phyloP scores from a whole-genome alignment of 1,139 yeast species.

The Pichia sp. region DNA sequence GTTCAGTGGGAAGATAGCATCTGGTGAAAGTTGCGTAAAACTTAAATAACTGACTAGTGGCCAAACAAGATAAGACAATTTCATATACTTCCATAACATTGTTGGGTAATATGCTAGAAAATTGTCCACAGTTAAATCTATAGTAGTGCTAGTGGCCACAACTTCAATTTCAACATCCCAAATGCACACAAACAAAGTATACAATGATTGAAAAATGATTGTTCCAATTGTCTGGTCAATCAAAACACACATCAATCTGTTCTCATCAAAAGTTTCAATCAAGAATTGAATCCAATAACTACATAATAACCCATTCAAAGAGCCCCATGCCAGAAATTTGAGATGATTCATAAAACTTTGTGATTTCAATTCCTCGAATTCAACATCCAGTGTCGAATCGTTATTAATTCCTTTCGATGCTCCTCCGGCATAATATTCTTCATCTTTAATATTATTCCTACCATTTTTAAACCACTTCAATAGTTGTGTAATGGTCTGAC shows the following conservation, averaged over 20 bases:
- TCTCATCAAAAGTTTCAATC: constrained; percentile 29
- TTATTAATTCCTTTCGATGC: no score
- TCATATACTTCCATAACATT: constrained; percentile 39
- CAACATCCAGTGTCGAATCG: no score
- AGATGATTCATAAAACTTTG: constrained; percentile 20
- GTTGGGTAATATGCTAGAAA: constrained; percentile 17
- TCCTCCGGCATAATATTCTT: background rate
- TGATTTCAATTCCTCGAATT: background rate
- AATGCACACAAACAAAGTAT: constrained; percentile 38
- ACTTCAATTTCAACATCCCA: constrained; percentile 41
- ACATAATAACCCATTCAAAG: constrained; percentile 47
- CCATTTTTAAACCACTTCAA: constrained; percentile 24
- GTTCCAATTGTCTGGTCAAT: constrained; percentile 51
- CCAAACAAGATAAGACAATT: constrained; percentile 50
- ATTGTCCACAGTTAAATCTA: constrained; percentile 6
- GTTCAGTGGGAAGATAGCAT: constrained; percentile 45
- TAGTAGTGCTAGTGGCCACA: background rate
- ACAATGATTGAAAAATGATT: constrained; percentile 44
- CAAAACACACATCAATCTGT: constrained; percentile 31
- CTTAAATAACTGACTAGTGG: constrained; percentile 46
- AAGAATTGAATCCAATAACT: constrained; percentile 50
- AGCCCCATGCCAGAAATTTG: constrained; percentile 57
- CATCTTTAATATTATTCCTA: background rate
- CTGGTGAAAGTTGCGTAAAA: constrained; percentile 38
- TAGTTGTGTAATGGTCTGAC: constrained; percentile 49